Percentiles rank a stretch among this genome's conserved stretches.
Evolutionary conservation across 257 asterid genomes (phyloP).

Genomic region (Knoxia roxburghii): DNA sequence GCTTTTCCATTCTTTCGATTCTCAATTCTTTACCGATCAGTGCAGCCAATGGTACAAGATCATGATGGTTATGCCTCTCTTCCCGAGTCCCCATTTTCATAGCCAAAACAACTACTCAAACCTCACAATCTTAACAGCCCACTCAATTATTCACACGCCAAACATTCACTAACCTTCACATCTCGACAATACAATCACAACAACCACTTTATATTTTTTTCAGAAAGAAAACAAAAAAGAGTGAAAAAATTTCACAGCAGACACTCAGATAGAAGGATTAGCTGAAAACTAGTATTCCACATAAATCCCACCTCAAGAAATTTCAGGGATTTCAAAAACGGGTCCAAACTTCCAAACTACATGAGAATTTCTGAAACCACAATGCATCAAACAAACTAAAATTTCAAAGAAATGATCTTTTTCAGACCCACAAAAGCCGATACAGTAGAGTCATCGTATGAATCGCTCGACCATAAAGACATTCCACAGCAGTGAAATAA

Average conservation of each 20-base stretch:
- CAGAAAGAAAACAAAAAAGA: no score
- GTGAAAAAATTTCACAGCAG: conserved; percentile 3
- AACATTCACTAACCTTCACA: conserved; percentile 7
- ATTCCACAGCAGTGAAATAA: not conserved
- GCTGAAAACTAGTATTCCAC: conserved; percentile 7
- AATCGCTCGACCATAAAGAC: conserved; percentile 2
- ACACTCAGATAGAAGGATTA: conserved; percentile 7
- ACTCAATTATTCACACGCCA: conserved; percentile 6
- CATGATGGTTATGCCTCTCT: conserved; percentile 37
- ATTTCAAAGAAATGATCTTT: conserved; percentile 24
- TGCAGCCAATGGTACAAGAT: conserved; percentile 69
- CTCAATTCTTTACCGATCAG: conserved; percentile 58
- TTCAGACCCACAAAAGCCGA: conserved; percentile 14
- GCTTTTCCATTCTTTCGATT: conserved; percentile 75
- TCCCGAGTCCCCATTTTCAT: conserved; percentile 55
- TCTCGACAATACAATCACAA: conserved; percentile 12
- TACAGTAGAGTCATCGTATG: not conserved
- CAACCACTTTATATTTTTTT: conserved; percentile 10
- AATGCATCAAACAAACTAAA: not conserved
- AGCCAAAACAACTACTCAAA: conserved; percentile 7
- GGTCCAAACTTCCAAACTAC: conserved; percentile 11
- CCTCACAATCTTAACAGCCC: not conserved
- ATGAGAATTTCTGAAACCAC: conserved; percentile 28
- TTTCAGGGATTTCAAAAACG: not conserved
- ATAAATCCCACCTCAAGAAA: conserved; percentile 14